phyloP scores from a whole-genome alignment of 345 rosid species.

The Aegle marmelos region DNA sequence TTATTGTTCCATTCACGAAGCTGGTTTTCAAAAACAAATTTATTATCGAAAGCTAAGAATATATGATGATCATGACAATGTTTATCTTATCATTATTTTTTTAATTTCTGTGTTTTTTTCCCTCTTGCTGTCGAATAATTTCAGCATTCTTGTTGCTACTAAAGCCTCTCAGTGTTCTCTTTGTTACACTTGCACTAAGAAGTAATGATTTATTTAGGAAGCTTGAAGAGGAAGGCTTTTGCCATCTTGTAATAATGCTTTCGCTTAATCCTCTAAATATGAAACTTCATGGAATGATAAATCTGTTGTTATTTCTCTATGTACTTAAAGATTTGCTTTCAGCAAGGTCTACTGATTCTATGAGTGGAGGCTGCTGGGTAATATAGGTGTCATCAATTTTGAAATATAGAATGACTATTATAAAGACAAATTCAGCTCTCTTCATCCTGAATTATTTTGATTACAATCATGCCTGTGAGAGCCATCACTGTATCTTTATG shows the following conservation, averaged over 20 bases:
- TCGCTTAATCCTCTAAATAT: not conserved
- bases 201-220: not conserved
- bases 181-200: not conserved
- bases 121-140: too few species aligned
- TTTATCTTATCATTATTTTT: too few species aligned
- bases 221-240: not conserved
- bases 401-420: slow-evolving; percentile 14
- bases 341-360: not conserved
- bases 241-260: not conserved
- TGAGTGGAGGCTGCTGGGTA: not conserved
- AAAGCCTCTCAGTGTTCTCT: not conserved
- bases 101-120: too few species aligned
- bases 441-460: slow-evolving; percentile 3
- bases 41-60: too few species aligned
- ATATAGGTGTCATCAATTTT: slow-evolving; percentile 5
- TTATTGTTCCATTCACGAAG: too few species aligned
- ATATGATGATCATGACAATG: too few species aligned
- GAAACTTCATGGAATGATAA: not conserved
- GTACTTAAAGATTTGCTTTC: not conserved
- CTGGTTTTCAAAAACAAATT: too few species aligned
- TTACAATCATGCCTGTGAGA: not conserved
- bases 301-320: not conserved
- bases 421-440: not conserved
- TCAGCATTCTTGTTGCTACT: not conserved
- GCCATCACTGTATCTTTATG: not conserved